A percentile compares a stretch with the other conserved stretches of the same genome.
These are phyloP conservation scores for Lactuca saligna DNA, from an alignment of 129 eudicot species.

Conservation along the genomic window DNA sequence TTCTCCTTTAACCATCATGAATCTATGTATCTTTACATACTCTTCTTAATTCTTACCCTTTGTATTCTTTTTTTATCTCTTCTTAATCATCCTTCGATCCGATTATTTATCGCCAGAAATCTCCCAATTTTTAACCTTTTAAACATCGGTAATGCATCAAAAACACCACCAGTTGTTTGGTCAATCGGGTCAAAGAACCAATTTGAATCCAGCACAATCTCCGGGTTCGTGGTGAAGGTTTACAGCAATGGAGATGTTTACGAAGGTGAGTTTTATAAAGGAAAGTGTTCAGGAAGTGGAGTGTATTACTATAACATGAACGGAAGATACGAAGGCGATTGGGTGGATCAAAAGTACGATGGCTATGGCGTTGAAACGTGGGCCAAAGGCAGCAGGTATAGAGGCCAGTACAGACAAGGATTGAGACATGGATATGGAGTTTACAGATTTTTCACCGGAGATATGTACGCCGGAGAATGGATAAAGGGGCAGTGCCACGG, in stretches of 20 bases:
- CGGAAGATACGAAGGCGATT: constrained; percentile 87
- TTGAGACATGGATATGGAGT: constrained; percentile 84
- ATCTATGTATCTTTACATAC: constrained; percentile 35
- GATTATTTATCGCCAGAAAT: constrained; percentile 27
- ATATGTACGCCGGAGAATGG: constrained; percentile 86
- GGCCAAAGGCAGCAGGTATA: constrained; percentile 83
- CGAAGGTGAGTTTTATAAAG: constrained; percentile 79
- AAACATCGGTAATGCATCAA: constrained; percentile 9
- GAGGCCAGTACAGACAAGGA: constrained; percentile 85
- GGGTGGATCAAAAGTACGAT: constrained; percentile 83
- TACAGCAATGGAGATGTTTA: constrained; percentile 81
- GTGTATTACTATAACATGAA: constrained; percentile 78
- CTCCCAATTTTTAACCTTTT: constrained; percentile 29
- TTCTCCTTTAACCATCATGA: constrained; percentile 38
- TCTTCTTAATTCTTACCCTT: constrained; percentile 33
- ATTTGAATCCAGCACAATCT: constrained; percentile 21
- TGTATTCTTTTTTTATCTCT: constrained; percentile 23
- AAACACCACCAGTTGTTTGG: constrained; percentile 58
- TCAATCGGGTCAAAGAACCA: constrained; percentile 57
- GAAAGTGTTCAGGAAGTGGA: constrained; percentile 83
- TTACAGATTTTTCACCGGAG: constrained; percentile 68
- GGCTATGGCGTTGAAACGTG: constrained; percentile 84
- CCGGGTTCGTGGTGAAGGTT: constrained; percentile 55
- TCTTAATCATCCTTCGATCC: constrained; percentile 36
- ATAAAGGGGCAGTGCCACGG: constrained; percentile 70